These are phyloP conservation scores for Halophytophthora batemanensis DNA, from an alignment of 352 stramenopile genomes.

Conservation along the genomic window DNA sequence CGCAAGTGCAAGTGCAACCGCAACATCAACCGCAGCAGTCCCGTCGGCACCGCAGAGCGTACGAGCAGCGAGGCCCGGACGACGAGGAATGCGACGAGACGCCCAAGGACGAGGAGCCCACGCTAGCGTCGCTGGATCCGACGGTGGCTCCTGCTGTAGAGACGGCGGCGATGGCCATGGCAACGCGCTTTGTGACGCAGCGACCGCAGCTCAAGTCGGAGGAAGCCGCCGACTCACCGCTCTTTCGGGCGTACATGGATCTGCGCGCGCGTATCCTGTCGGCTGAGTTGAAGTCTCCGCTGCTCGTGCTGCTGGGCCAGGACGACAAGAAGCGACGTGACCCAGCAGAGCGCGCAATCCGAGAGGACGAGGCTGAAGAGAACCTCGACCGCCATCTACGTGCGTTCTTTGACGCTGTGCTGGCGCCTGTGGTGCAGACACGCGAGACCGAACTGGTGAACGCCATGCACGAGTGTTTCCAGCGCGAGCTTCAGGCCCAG, in stretches of 20 bases:
- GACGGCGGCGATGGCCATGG: neutral
- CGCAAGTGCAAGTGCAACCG: neutral
- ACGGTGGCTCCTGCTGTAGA: neutral
- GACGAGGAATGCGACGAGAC: neutral
- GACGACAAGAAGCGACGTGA: constrained; percentile 19
- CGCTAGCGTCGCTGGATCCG: constrained; percentile 11
- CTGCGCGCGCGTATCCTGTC: constrained; percentile 16
- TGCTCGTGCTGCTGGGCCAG: constrained; percentile 18
- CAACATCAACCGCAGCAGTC: constrained; percentile 5
- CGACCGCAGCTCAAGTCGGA: constrained; percentile 13
- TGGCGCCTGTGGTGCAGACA: constrained; percentile 48
- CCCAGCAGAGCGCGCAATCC: constrained; percentile 16
- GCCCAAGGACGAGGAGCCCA: constrained; percentile 10
- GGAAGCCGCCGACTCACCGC: constrained; percentile 6
- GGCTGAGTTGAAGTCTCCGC: constrained; percentile 6
- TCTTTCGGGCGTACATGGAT: constrained; percentile 14
- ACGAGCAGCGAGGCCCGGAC: no score
- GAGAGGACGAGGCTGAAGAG: constrained; percentile 20
- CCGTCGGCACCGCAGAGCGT: neutral
- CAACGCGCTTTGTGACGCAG: constrained; percentile 18
- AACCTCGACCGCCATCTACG: constrained; percentile 26
- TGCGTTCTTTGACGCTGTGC: constrained; percentile 37
- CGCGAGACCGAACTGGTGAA: constrained; percentile 57
- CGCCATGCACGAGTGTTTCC: constrained; percentile 52
- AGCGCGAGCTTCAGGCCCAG: constrained; percentile 35